Percentiles rank a stretch among this genome's conserved stretches.
Evolutionary conservation across 2,329 filamentous ascomycete genomes (phyloP).

Genomic region (Epichloe coenophiala): DNA sequence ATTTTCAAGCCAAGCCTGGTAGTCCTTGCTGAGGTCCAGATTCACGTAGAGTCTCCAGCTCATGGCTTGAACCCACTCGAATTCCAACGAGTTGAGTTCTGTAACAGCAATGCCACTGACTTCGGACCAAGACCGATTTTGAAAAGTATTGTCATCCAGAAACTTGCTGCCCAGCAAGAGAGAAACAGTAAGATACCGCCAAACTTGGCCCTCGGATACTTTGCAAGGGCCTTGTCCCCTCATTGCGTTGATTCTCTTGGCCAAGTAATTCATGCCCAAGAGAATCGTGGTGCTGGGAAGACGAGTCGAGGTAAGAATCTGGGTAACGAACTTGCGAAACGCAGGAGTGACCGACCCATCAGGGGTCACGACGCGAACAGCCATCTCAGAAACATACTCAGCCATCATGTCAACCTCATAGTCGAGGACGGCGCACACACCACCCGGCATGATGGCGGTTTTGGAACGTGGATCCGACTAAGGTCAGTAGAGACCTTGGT

Average conservation of each 20-base stretch:
- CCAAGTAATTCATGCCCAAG: conserved; percentile 78
- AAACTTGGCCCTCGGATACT: conserved; percentile 58
- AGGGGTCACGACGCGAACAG: conserved; percentile 44
- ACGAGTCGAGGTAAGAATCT: conserved; percentile 80
- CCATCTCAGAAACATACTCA: conserved; percentile 87
- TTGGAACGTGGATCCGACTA: conserved; percentile 20
- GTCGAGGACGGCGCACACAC: conserved; percentile 86
- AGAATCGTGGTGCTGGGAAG: conserved; percentile 85
- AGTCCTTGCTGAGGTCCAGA: conserved; percentile 61
- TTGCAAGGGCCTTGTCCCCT: conserved; percentile 41
- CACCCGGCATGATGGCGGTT: conserved; percentile 51
- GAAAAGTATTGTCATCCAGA: conserved; percentile 91
- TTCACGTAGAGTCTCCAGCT: conserved; percentile 80
- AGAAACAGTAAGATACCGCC: conserved; percentile 75
- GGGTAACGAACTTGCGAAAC: conserved; percentile 84
- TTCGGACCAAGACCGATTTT: conserved; percentile 93
- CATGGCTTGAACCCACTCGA: conserved; percentile 75
- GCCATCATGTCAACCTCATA: conserved; percentile 96
- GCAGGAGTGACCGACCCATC: conserved; percentile 46
- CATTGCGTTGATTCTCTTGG: conserved; percentile 67
- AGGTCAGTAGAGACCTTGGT: conserved; percentile 27
- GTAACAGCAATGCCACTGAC: conserved; percentile 78
- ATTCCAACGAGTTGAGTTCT: conserved; percentile 75
- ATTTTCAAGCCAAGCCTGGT: conserved; percentile 47
- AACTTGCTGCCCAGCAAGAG: conserved; percentile 89